phyloP scores from a whole-genome alignment of 202 grass and related monocot genomes.

The Sporobolus alterniflorus region DNA sequence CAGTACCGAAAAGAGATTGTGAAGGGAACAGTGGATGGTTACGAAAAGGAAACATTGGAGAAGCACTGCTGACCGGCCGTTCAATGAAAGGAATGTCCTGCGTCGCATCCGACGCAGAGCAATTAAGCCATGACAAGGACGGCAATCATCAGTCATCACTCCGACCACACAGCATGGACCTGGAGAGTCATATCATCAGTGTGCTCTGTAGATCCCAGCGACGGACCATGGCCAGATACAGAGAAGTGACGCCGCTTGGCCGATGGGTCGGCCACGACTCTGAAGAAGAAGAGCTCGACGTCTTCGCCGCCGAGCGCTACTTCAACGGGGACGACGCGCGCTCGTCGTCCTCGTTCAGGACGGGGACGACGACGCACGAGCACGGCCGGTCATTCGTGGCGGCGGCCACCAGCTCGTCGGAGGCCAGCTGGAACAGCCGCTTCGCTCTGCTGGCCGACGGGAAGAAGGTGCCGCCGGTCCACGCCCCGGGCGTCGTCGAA shows the following conservation, averaged over 20 bases:
- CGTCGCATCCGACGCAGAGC: neutral
- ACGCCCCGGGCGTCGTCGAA: neutral
- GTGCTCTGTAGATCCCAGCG: neutral
- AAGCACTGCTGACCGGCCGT: neutral
- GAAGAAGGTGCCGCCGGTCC: neutral
- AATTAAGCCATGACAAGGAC: constrained; percentile 14
- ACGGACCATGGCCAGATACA: constrained; percentile 16
- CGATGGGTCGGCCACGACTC: neutral
- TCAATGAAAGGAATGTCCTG: neutral
- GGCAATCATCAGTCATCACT: neutral
- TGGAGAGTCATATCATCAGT: neutral
- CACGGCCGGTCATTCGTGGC: neutral
- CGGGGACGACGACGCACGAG: constrained; percentile 12
- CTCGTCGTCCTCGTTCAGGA: constrained; percentile 39
- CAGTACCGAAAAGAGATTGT: too few species aligned
- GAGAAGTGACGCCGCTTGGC: neutral
- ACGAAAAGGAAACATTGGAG: too few species aligned
- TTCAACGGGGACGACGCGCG: constrained; percentile 48
- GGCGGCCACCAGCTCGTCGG: constrained; percentile 51
- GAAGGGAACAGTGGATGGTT: too few species aligned
- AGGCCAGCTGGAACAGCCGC: constrained; percentile 54
- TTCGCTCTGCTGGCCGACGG: constrained; percentile 18
- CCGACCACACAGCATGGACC: neutral
- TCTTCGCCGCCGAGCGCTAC: constrained; percentile 62
- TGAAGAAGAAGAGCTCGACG: constrained; percentile 32